phyloP scores from a whole-genome alignment of 78 protist species.

The Cavenderia fasciculata region DNA sequence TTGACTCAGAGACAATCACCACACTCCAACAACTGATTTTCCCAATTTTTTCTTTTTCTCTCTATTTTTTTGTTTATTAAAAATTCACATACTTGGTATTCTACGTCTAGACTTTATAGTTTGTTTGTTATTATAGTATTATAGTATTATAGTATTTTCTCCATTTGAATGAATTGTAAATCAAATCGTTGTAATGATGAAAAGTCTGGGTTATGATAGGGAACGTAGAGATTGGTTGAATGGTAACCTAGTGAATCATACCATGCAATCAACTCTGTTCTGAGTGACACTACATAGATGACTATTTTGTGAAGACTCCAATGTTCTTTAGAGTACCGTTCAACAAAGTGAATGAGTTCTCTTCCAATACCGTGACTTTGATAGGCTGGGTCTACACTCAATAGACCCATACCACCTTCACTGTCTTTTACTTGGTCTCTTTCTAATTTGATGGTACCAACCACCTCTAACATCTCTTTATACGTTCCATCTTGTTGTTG shows the following conservation, averaged over 20 bases:
- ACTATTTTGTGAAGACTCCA: background rate
- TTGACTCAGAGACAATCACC: too few species aligned
- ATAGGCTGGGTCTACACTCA: constrained; percentile 20
- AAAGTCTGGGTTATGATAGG: constrained; percentile 10
- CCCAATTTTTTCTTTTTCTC: too few species aligned
- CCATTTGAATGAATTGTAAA: too few species aligned
- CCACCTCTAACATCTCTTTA: background rate
- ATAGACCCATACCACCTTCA: constrained; percentile 21
- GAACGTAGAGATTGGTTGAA: background rate
- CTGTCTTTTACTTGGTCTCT: background rate
- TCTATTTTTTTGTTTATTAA: too few species aligned
- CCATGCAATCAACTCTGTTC: constrained; percentile 18
- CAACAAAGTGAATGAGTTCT: constrained; percentile 3
- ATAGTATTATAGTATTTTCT: too few species aligned
- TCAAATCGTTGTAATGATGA: too few species aligned
- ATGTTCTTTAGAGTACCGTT: background rate
- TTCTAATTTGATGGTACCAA: constrained; percentile 30
- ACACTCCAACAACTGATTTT: too few species aligned
- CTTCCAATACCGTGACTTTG: constrained; percentile 49
- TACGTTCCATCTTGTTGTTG: background rate
- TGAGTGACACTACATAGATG: background rate
- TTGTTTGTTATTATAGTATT: too few species aligned
- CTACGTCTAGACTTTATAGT: too few species aligned
- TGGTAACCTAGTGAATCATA: constrained; percentile 9
- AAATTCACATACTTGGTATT: too few species aligned